These are phyloP conservation scores for Fraxinus angustifolia DNA, from an alignment of 305 asterid genomes.

Conservation along the genomic window DNA sequence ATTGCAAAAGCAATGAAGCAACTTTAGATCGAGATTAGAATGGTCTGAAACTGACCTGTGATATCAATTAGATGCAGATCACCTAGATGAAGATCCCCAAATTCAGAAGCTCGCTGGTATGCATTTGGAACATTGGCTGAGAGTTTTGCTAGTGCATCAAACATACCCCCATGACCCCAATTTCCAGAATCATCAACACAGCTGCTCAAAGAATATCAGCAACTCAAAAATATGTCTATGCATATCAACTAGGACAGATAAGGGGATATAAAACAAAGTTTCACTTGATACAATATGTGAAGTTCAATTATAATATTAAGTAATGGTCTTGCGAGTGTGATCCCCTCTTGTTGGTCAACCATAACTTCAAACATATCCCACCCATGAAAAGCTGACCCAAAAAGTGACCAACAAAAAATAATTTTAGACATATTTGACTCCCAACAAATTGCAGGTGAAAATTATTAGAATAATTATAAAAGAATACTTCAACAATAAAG, in stretches of 20 bases:
- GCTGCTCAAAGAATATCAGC: conserved; percentile 42
- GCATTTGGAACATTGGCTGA: conserved; percentile 61
- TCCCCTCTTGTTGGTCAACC: neutral
- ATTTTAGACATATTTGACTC: neutral
- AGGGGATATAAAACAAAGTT: conserved; percentile 4
- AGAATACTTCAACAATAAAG: neutral
- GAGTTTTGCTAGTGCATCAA: conserved; percentile 71
- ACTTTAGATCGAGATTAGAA: neutral
- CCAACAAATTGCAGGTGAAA: conserved; percentile 4
- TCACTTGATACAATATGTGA: conserved; percentile 12
- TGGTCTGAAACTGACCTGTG: conserved; percentile 46
- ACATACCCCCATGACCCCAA: conserved; percentile 95
- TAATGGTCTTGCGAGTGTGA: neutral
- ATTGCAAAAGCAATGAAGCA: conserved; percentile 1
- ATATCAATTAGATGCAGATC: conserved; percentile 78
- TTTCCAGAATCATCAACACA: conserved; percentile 93
- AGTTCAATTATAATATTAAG: neutral
- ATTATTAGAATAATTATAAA: neutral
- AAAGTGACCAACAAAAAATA: neutral
- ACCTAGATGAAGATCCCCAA: conserved; percentile 83
- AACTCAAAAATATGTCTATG: conserved; percentile 15
- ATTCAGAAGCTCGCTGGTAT: conserved; percentile 76
- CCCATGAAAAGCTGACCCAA: neutral
- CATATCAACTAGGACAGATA: conserved; percentile 9
- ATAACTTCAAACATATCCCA: neutral